Evolutionary conservation across 2,329 filamentous ascomycete genomes (phyloP), one percentile per base, ranked within the genome.

Genomic region (Alternaria angustiovoidea): DNA sequence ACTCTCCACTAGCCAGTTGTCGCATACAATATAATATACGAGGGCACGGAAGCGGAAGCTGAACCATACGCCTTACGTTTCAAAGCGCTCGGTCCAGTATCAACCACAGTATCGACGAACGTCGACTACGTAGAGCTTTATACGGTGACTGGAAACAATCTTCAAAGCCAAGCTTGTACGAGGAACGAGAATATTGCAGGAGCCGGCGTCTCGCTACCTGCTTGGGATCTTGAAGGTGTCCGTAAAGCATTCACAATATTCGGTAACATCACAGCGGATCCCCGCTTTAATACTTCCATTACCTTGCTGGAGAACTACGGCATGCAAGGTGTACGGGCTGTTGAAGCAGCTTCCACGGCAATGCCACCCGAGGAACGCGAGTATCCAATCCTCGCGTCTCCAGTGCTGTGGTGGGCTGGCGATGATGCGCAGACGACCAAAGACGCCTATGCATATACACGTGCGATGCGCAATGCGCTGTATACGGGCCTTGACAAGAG

Each of bases 331-430:
- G 65, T 72, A 18, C 38, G 53, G 1, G 54, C 57, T 11, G 42
- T 69, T 4, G 62, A 65, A 11, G 1, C 53, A 16, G 30, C 18
- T 11, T 47, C 55, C 3, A 70, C 66, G 11, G 60, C 67, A 3
- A 30, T 70, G 18, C 46, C 67, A 4, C 46, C 51, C 9, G 66
- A 66, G 11, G 69, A 71, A 41, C 80, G 85, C 4, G 64, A 69
- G 2, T 78, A 82, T 20, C 66, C 66, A 5, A 48, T 64, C 11
- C 52, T 72, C 9, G 57, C 65, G 0, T 64, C 56, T 14, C 59
- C 64, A 14, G 51, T 57, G 3, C 24, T 70, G 16, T 71, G 64
- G 64, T 71, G 63, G 62, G 55, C 54, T 16, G 68, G 64, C 5
- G 42, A 63, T 12, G 51, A 61, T 34, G 42, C 55, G 36, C 30